Evolutionary conservation across 2,329 filamentous ascomycete genomes (phyloP).

Genomic region (Exophiala oligosperma): DNA sequence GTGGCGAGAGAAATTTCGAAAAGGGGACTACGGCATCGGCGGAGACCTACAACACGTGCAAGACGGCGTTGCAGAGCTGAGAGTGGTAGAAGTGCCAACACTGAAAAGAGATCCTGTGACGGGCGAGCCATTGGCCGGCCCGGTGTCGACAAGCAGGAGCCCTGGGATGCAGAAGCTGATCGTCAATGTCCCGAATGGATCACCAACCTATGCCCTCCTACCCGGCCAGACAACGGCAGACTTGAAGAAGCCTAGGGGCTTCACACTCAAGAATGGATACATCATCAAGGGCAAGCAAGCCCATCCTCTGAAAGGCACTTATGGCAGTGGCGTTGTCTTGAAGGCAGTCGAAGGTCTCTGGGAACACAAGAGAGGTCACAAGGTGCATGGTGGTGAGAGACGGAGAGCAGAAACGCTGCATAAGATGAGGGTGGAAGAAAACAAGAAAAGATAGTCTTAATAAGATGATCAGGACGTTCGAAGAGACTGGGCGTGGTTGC

Average conservation of each 20-base stretch:
- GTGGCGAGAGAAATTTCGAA: slow-evolving; percentile 83
- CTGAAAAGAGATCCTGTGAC: slow-evolving; percentile 36
- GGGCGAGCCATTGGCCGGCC: slow-evolving; percentile 29
- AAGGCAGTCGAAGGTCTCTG: slow-evolving; percentile 82
- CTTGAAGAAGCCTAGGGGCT: slow-evolving; percentile 59
- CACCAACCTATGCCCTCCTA: slow-evolving; percentile 55
- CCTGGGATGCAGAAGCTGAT: slow-evolving; percentile 59
- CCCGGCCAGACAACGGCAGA: slow-evolving; percentile 42
- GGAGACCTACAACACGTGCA: slow-evolving; percentile 78
- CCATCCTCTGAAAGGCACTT: slow-evolving; percentile 63
- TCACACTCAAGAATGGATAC: slow-evolving; percentile 67
- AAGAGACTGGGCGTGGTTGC: neutral
- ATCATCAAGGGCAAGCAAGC: slow-evolving; percentile 76
- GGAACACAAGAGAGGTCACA: slow-evolving; percentile 82
- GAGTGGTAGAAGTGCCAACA: slow-evolving; percentile 57
- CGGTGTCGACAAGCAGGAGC: slow-evolving; percentile 43
- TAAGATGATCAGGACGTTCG: slow-evolving; percentile 9
- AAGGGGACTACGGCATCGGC: slow-evolving; percentile 75
- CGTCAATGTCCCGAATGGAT: slow-evolving; percentile 59
- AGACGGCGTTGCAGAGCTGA: slow-evolving; percentile 58
- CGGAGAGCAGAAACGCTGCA: slow-evolving; percentile 81
- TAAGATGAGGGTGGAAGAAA: slow-evolving; percentile 78
- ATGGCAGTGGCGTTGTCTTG: slow-evolving; percentile 64
- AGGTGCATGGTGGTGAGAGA: slow-evolving; percentile 96
- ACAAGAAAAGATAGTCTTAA: slow-evolving; percentile 56